phyloP scores from a whole-genome alignment of 176 grass and related monocot species.

The Pontederia crassipes region DNA sequence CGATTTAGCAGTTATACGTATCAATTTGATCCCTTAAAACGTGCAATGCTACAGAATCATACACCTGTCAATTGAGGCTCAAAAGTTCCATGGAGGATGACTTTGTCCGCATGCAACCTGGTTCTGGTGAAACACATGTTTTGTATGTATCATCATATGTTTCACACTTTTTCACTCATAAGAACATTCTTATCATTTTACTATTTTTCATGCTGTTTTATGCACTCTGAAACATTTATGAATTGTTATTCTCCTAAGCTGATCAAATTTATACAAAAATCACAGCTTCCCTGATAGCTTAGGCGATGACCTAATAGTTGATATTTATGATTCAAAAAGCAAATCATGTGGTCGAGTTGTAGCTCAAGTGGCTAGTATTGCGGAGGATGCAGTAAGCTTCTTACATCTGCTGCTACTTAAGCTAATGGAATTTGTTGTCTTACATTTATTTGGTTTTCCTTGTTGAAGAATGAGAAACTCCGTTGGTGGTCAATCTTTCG shows the following conservation, averaged over 20 bases:
- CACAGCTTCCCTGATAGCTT: constrained; percentile 99
- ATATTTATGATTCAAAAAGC: constrained; percentile 86
- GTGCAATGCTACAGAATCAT: constrained; percentile 59
- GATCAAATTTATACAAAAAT: too few species aligned
- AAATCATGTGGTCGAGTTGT: constrained; percentile 67
- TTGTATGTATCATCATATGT: constrained; percentile 59
- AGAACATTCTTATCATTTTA: neutral
- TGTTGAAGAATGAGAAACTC: constrained; percentile 68
- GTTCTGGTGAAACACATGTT: constrained; percentile 93
- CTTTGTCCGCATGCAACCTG: constrained; percentile 72
- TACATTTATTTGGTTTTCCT: constrained; percentile 7
- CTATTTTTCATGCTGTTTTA: too few species aligned
- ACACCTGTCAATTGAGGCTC: constrained; percentile 71
- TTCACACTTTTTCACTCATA: constrained; percentile 1
- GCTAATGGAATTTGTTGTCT: too few species aligned
- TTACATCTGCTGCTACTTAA: neutral
- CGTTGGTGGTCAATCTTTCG: constrained; percentile 89
- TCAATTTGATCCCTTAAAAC: constrained; percentile 21
- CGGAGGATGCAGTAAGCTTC: constrained; percentile 73
- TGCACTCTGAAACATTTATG: too few species aligned
- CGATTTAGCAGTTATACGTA: constrained; percentile 7
- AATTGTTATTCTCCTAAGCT: too few species aligned
- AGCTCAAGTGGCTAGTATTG: constrained; percentile 85
- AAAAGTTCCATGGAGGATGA: constrained; percentile 83
- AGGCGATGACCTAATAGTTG: constrained; percentile 89